A percentile compares a stretch with the other conserved stretches of the same genome.
Conservation (phyloP, 768 basidiomycete species). For the Coprinellus micaceus region DNA sequence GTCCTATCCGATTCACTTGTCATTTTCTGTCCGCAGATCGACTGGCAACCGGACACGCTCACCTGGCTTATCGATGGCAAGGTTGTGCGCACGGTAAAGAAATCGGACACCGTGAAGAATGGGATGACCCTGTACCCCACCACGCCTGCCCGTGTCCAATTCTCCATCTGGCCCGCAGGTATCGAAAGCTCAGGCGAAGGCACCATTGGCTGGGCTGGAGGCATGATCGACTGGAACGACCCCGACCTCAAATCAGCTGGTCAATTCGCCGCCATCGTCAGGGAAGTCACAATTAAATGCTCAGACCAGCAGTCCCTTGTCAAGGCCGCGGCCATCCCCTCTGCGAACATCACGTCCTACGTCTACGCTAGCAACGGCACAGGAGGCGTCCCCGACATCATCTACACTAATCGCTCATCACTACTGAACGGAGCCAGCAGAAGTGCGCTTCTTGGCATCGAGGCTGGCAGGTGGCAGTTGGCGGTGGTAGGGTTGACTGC, state of each 20-base stretch:
- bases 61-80: conserved; percentile 70
- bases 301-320: conserved; percentile 60
- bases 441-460: conserved; percentile 16
- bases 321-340: conserved; percentile 47
- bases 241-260: conserved; percentile 73
- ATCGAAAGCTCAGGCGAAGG: conserved; percentile 57
- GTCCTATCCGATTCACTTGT: background rate
- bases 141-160: conserved; percentile 77
- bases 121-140: conserved; percentile 65
- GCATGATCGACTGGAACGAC: conserved; percentile 77
- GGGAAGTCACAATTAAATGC: conserved; percentile 64
- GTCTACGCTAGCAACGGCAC: conserved; percentile 52
- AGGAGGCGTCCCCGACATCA: conserved; percentile 38
- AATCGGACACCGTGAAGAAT: conserved; percentile 50
- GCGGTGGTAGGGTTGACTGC: conserved; percentile 22
- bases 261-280: conserved; percentile 65
- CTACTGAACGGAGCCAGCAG: conserved; percentile 46
- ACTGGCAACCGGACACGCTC: conserved; percentile 72
- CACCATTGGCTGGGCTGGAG: conserved; percentile 77
- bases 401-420: conserved; percentile 56
- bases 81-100: conserved; percentile 63
- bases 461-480: conserved; percentile 3
- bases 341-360: conserved; percentile 48
- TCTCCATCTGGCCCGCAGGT: conserved; percentile 88
- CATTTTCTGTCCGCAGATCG: too few species aligned